These are phyloP conservation scores for Effrenium voratum DNA, from an alignment of 73 alveolate genomes.

Conservation along the genomic window DNA sequence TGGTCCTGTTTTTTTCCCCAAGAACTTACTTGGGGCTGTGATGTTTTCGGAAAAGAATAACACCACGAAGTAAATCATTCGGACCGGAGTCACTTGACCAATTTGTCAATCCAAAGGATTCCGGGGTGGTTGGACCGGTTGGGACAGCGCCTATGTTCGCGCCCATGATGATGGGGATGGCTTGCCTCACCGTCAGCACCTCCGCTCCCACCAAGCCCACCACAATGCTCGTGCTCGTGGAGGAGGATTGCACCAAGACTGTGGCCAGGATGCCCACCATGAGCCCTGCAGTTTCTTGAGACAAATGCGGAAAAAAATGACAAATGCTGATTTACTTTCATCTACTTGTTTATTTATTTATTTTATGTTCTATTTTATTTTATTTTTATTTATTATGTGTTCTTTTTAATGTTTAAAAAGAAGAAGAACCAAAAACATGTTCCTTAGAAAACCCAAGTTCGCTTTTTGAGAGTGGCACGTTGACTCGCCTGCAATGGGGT, in stretches of 20 bases:
- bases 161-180: slow-evolving; percentile 79
- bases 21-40: too few species aligned
- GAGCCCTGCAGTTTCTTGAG: not conserved
- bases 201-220: slow-evolving; percentile 88
- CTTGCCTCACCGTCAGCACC: slow-evolving; percentile 17
- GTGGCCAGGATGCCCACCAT: slow-evolving; percentile 90
- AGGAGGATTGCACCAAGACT: slow-evolving; percentile 79
- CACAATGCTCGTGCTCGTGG: slow-evolving; percentile 84
- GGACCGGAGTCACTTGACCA: too few species aligned
- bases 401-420: too few species aligned
- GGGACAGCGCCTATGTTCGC: slow-evolving; percentile 83
- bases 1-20: too few species aligned
- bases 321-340: not conserved
- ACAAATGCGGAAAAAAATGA: not conserved
- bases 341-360: not conserved
- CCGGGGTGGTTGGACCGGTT: too few species aligned
- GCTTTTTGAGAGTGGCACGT: not conserved
- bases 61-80: too few species aligned
- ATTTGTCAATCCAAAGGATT: too few species aligned
- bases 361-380: not conserved
- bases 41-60: too few species aligned
- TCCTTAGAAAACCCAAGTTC: not conserved
- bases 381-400: not conserved
- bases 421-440: too few species aligned
- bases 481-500: slow-evolving; percentile 25